Evolutionary conservation across 2,329 filamentous ascomycete genomes (phyloP), one percentile per base, ranked within the genome.

Genomic region (Cercospora canescens): DNA sequence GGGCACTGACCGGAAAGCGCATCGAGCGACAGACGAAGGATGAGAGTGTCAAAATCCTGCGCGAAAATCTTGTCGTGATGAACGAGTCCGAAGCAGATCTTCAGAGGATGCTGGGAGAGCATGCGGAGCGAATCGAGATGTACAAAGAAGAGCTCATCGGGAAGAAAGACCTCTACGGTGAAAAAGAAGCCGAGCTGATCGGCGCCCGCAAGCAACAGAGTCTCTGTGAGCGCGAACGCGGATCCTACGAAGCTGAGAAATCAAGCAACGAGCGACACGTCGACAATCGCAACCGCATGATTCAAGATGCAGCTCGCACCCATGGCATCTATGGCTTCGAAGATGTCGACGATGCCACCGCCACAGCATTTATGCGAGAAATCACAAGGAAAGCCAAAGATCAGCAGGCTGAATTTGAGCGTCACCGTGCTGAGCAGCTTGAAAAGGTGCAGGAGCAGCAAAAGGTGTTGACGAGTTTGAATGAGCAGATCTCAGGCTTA

Each of bases 271-370:
- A 97, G 75, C 87, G 90, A 4, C 91, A 97, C 70, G 77, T 97
- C 3, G 83, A 87, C 71, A 83, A 86, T 52, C 90, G 94, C 41
- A 85, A 90, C 73, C 84, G 86, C 9, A 86, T 96, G 77, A 88
- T 97, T 63, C 92, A 89, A 69, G 89, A 94, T 64, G 88, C 92
- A 39, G 93, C 94, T 16, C 85, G 87, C 54, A 84, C 84, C 28
- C 91, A 97, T 77, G 89, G 87, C 65, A 91, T 99, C 68, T 89
- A 92, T 35, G 94, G 94, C 0, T 97, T 91, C 74, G 93, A 97
- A 69, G 87, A 89, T 21, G 88, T 93, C 12, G 81, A 97, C 52
- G 88, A 89, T 34, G 91, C 96, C 62, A 83, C 82, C 30, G 87
- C 92, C 63, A 89, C 96, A 39, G 83, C 86, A 41, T 98, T 98